Evolutionary conservation across 208 protist genomes (phyloP).

Genomic region (Crithidia acanthocephali): DNA sequence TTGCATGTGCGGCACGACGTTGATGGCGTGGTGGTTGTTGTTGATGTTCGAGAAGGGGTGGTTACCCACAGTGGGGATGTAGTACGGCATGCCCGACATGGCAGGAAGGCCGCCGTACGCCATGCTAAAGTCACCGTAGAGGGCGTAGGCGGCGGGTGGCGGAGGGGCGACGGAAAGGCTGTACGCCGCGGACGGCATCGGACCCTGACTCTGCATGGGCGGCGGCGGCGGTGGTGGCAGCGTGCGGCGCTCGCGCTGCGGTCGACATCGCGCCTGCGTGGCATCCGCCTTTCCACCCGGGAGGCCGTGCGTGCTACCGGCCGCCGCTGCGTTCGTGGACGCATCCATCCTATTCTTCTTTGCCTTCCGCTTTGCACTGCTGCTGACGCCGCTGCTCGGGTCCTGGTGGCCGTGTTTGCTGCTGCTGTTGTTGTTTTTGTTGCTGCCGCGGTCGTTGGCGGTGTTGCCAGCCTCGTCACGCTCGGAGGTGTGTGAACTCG

Average conservation of each 20-base stretch:
- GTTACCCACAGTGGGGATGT: slow-evolving; percentile 39
- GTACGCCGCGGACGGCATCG: slow-evolving; percentile 17
- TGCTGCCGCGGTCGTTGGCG: background rate
- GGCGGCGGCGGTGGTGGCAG: slow-evolving; percentile 24
- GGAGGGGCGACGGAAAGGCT: slow-evolving; percentile 4
- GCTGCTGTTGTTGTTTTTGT: background rate
- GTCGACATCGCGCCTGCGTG: slow-evolving; percentile 7
- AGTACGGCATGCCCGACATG: slow-evolving; percentile 30
- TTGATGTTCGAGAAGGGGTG: slow-evolving; percentile 44
- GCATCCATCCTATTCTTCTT: slow-evolving; percentile 12
- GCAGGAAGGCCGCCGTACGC: slow-evolving; percentile 18
- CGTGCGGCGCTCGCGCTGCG: slow-evolving; percentile 14
- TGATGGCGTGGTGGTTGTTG: slow-evolving; percentile 44
- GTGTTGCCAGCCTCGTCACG: background rate
- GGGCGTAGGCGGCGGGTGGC: slow-evolving; percentile 5
- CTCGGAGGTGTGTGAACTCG: slow-evolving; percentile 10
- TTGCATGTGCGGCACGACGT: slow-evolving; percentile 32
- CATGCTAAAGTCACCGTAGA: slow-evolving; percentile 23
- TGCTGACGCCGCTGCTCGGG: background rate
- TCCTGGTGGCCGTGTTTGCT: background rate
- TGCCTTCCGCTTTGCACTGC: slow-evolving; percentile 11
- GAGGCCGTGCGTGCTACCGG: slow-evolving; percentile 4
- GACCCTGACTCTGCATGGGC: slow-evolving; percentile 17
- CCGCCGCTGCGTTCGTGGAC: background rate
- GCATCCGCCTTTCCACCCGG: slow-evolving; percentile 8